Evolutionary conservation across 2,329 filamentous ascomycete genomes (phyloP), one percentile per base, ranked within the genome.

Genomic region (Dothideomycetes sp.): DNA sequence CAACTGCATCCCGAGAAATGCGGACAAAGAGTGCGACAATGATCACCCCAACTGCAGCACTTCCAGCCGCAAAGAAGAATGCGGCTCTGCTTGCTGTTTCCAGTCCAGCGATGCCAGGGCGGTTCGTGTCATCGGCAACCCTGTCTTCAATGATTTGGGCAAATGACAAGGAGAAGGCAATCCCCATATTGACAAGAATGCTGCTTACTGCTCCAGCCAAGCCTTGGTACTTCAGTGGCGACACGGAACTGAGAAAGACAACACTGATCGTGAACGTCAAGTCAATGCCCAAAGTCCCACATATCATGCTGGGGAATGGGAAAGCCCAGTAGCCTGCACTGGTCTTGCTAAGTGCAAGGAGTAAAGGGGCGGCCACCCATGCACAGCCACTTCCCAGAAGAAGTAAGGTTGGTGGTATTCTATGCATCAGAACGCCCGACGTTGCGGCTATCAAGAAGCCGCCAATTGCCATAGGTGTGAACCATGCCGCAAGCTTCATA

Each of bases 241-340:
- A 54, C 0, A 51, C 45, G 0, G 51, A 42, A 2, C 55, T 53
- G 11, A 60, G 42, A 43, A 56, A 57, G 18, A 60, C 51, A 16
- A 50, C 48, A 12, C 52, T 52, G 3, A 60, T 46, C n/a, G 53
- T 58, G 49, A 53, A 59, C 0, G 58, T 61, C 5, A 60, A 41
- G 41, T 61, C 58, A 38, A 58, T 52, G 19, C 57, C 58, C 5
- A 59, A 42, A 1, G 58, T 59, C 3, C 52, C 53, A 43, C 54
- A 58, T 2, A 60, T 33, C 56, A 59, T 59, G 4, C 57, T 56
- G 9, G 57, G 57, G 42, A 61, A 49, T 11, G 58, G 52, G 36
- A 52, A 54, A 0, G 51, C 44, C 57, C 57, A 61, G 48, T 59
- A 61, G 27, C 49, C 45, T 19, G 57, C 36, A 1, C 53, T 54